Percentiles rank a stretch among this genome's conserved stretches.
phyloP scores from a whole-genome alignment of 306 rosid genomes.

The Ceratonia siliqua region DNA sequence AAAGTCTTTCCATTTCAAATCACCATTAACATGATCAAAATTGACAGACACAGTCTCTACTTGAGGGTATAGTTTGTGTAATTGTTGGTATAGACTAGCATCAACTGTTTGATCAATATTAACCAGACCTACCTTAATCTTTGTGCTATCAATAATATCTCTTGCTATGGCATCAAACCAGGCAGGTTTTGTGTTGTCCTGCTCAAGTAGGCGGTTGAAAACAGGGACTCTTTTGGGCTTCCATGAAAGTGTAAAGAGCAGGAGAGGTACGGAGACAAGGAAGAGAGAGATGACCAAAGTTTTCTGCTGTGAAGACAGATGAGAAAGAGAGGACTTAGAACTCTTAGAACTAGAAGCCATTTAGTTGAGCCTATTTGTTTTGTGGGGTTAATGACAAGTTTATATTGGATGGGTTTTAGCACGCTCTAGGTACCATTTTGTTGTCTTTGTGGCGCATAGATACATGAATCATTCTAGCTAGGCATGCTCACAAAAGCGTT shows the following conservation, averaged over 20 bases:
- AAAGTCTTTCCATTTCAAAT: conserved; percentile 53
- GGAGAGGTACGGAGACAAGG: conserved; percentile 26
- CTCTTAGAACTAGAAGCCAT: no score
- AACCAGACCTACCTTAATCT: conserved; percentile 60
- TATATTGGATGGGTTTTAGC: background rate
- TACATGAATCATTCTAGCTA: conserved; percentile 14
- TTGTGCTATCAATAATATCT: background rate
- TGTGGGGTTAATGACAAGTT: background rate
- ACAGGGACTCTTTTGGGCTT: background rate
- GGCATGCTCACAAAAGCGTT: no score
- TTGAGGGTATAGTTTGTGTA: background rate
- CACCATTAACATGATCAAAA: conserved; percentile 36
- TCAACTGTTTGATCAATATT: conserved; percentile 30
- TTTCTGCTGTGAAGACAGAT: conserved; percentile 25
- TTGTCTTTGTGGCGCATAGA: background rate
- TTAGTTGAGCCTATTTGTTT: background rate
- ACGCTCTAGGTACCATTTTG: background rate
- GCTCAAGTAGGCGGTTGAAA: background rate
- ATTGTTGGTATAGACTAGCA: background rate
- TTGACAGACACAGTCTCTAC: conserved; percentile 31
- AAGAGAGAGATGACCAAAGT: conserved; percentile 32
- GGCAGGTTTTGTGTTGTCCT: background rate
- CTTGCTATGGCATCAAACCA: conserved; percentile 47
- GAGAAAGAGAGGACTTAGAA: conserved; percentile 21
- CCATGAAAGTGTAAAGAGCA: conserved; percentile 4